Evolutionary conservation across 148 eudicot genomes (phyloP).

Genomic region (Nepenthes gracilis): DNA sequence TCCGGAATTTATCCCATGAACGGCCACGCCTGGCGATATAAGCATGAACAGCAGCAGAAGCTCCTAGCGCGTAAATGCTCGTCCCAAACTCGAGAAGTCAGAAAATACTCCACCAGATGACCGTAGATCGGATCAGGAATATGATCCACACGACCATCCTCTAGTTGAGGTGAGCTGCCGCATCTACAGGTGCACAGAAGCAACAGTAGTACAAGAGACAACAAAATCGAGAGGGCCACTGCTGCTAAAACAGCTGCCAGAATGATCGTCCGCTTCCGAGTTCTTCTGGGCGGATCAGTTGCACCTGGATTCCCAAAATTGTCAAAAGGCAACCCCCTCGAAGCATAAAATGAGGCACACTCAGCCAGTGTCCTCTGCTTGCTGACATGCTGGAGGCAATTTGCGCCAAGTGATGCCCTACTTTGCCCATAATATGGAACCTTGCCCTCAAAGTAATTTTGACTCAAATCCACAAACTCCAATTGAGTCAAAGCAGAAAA

Average conservation of each 20-base stretch:
- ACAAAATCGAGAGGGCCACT: constrained; percentile 42
- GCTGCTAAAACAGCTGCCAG: constrained; percentile 63
- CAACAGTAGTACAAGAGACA: constrained; percentile 26
- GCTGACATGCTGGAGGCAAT: constrained; percentile 55
- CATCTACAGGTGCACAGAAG: constrained; percentile 38
- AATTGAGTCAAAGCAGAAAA: too few relatives aligned
- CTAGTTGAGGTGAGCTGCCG: constrained; percentile 29
- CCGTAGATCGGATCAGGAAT: constrained; percentile 32
- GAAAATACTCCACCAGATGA: constrained; percentile 34
- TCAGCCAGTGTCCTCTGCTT: constrained; percentile 39
- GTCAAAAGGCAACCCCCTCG: constrained; percentile 51
- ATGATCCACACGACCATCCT: constrained; percentile 40
- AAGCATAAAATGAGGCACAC: constrained; percentile 60
- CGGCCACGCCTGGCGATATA: constrained; percentile 76
- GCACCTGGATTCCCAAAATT: constrained; percentile 49
- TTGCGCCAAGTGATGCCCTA: constrained; percentile 26
- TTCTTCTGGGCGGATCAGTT: constrained; percentile 9
- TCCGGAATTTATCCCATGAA: constrained; percentile 68
- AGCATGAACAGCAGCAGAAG: constrained; percentile 49
- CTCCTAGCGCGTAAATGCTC: constrained; percentile 59
- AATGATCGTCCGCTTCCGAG: constrained; percentile 37
- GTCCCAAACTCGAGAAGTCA: constrained; percentile 54
- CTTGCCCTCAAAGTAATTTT: constrained; percentile 68
- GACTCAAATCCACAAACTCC: constrained; percentile 24
- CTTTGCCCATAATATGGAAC: constrained; percentile 31